These are phyloP conservation scores for fission yeast (Schizosaccharomyces pombe) DNA, from an alignment of 805 yeast species.

Conservation along the genomic window DNA sequence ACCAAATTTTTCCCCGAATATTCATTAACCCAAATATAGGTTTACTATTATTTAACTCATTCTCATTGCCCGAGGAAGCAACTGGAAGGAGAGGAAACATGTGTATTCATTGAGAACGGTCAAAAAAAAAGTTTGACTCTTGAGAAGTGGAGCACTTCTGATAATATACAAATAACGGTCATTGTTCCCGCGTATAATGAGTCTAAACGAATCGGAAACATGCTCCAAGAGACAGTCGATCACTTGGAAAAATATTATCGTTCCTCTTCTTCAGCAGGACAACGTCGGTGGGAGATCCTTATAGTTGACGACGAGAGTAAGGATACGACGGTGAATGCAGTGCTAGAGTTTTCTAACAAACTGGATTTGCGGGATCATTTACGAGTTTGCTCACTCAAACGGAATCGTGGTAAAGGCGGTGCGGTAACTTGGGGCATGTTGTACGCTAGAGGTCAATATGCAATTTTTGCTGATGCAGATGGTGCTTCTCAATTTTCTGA, in stretches of 20 bases:
- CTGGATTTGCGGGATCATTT: conserved; percentile 29
- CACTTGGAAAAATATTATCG: conserved; percentile 12
- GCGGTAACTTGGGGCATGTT: conserved; percentile 81
- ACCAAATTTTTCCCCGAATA: no score
- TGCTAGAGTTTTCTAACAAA: conserved; percentile 30
- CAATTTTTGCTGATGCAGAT: conserved; percentile 89
- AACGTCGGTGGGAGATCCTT: conserved; percentile 42
- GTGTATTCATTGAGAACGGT: neutral
- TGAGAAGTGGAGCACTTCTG: neutral
- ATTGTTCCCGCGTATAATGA: conserved; percentile 92
- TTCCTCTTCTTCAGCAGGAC: conserved; percentile 2
- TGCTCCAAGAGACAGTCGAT: conserved; percentile 39
- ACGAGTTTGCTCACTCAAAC: conserved; percentile 42
- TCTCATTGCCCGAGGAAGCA: neutral
- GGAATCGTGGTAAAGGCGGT: conserved; percentile 87
- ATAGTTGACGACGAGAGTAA: conserved; percentile 80
- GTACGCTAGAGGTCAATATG: conserved; percentile 44
- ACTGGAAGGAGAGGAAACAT: neutral
- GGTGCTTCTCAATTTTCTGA: conserved; percentile 78
- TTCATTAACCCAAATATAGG: neutral
- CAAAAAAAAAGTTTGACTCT: neutral
- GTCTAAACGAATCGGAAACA: conserved; percentile 38
- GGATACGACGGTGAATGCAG: conserved; percentile 57
- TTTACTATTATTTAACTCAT: neutral
- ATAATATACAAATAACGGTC: conserved; percentile 27